Percentiles rank a stretch among this genome's conserved stretches.
phyloP scores from a whole-genome alignment of 345 rosid species.

The Lepidium sativum region DNA sequence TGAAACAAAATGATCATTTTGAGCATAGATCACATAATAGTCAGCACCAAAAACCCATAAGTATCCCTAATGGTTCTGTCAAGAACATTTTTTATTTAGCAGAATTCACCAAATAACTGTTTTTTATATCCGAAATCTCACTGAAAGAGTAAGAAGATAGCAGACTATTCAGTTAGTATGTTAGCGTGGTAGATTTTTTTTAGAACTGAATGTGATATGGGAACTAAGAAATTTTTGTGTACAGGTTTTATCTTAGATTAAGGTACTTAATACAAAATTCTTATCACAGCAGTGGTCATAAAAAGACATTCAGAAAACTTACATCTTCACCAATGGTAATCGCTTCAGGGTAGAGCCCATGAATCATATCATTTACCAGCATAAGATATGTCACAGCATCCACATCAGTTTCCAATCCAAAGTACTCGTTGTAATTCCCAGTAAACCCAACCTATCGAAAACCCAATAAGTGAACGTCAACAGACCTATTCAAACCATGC shows the following conservation, averaged over 20 bases:
- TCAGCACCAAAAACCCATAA: background rate
- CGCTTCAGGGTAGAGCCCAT: constrained; percentile 90
- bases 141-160: background rate
- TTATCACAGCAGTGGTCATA: background rate
- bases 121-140: background rate
- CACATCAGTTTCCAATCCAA: constrained; percentile 85
- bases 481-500: background rate
- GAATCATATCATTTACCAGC: constrained; percentile 94
- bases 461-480: constrained; percentile 2
- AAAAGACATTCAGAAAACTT: constrained; percentile 26
- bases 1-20: constrained; percentile 23
- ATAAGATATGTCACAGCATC: constrained; percentile 84
- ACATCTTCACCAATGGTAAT: constrained; percentile 94
- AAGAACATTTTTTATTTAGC: background rate
- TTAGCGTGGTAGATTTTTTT: background rate
- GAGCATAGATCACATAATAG: background rate
- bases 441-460: constrained; percentile 64
- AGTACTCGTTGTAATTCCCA: constrained; percentile 87
- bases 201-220: background rate
- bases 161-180: background rate
- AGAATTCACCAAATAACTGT: background rate
- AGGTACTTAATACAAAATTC: background rate
- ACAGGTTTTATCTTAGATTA: too few relatives aligned
- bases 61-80: background rate
- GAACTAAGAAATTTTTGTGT: background rate